Conservation (phyloP, 768 basidiomycete species). For the Tephrocybe sp. region DNA sequence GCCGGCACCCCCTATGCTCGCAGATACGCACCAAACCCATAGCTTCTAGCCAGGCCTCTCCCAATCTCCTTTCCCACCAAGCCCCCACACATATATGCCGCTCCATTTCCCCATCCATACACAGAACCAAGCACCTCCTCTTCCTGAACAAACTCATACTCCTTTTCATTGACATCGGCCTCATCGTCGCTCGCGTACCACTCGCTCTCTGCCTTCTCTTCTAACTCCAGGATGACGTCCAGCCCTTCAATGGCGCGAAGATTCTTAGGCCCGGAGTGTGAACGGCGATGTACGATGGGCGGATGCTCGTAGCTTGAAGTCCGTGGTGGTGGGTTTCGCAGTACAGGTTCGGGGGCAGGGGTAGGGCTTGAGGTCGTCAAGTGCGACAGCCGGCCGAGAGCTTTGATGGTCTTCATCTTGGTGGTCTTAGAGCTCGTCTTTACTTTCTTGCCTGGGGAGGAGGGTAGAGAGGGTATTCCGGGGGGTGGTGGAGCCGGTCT, state of each 20-base stretch:
- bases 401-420: background rate
- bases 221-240: background rate
- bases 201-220: conserved; percentile 5
- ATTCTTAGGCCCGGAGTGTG: conserved; percentile 1
- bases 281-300: conserved; percentile 7
- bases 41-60: conserved; percentile 7
- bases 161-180: background rate
- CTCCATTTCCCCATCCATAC: background rate
- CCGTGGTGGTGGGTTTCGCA: background rate
- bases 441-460: background rate
- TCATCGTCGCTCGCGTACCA: conserved; percentile 6
- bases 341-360: background rate
- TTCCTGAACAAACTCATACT: conserved; percentile 1
- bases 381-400: background rate
- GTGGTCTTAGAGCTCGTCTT: background rate
- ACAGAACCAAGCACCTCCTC: conserved; percentile 7
- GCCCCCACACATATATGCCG: background rate
- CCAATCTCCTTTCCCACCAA: conserved; percentile 4
- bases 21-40: background rate
- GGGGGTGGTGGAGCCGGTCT: conserved; percentile 9
- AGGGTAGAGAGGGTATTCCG: background rate
- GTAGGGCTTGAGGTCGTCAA: background rate
- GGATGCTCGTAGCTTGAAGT: background rate
- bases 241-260: background rate
- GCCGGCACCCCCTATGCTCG: background rate